Base-by-base conservation (phyloP, 2,329 filamentous ascomycete genomes). In the Sarocladium kiliense region DNA sequence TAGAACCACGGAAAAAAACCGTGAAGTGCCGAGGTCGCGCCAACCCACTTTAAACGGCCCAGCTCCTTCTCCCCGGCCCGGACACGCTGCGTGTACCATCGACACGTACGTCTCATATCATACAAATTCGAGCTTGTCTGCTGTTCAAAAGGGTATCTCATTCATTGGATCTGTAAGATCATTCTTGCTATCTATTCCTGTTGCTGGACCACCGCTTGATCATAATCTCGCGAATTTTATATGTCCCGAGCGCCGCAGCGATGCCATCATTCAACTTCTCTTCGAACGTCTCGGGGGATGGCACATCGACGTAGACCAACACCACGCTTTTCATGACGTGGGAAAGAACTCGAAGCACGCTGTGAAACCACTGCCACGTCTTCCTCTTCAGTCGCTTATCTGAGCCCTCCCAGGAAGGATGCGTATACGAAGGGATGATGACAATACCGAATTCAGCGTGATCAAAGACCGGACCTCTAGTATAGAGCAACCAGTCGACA, bases 381-480 rank as follows among this genome's bases (percentile, higher is more conserved):
- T 75, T 77, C 44, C 68, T 67, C 59, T 79, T 78, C 18, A 39
- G 41, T 7, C 50, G 32, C 23, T 53, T 53, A 5, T 25, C 30
- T 11, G 32, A 53, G 21, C 21, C 25, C 14, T 26, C 23, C 91
- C 92, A 97, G 65, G 86, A 85, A 0, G 81, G 66, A 65, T 94
- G 76, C 0, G 79, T 85, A 66, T 95, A 97, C 0, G 91, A 87
- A 0, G 94, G 93, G 3, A 97, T 67, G 39, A 99, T 84, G 23
- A 93, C 78, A 42, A 97, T 74, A 1, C 90, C 92, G 66, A 97
- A 99, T 66, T 97, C 91, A 21, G 94, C 94, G 66, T 99, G 94
- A 21, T 91, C 86, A 68, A 99, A 97, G 0, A 94, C 93, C 0
- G 94, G 94, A 0, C 94, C 94, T 19, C 91, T 87, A 56, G 91